These are phyloP conservation scores for Amaranthus hypochondriacus DNA, from an alignment of 148 eudicot genomes.

Conservation along the genomic window DNA sequence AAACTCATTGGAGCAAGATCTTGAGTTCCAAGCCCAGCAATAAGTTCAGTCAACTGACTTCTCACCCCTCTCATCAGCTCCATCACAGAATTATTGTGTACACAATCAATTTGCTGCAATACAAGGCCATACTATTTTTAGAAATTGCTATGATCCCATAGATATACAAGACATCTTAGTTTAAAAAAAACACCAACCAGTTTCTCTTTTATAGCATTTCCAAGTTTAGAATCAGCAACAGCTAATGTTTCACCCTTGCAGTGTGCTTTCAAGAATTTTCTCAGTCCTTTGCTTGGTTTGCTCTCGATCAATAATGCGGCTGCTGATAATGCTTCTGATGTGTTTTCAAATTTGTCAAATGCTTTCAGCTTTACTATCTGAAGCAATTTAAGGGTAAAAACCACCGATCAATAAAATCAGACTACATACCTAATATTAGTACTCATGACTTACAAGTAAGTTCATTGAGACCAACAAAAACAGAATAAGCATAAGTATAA, in stretches of 20 bases:
- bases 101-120: neutral
- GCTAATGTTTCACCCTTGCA: conserved; percentile 80
- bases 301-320: conserved; percentile 71
- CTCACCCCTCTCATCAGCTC: conserved; percentile 92
- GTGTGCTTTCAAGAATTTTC: conserved; percentile 77
- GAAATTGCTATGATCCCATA: neutral
- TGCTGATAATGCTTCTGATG: conserved; percentile 77
- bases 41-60: conserved; percentile 85
- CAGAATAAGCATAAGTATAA: neutral
- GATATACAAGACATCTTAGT: neutral
- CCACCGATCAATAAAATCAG: neutral
- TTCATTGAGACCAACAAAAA: neutral
- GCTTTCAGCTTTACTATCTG: conserved; percentile 93
- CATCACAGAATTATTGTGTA: neutral
- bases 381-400: conserved; percentile 4
- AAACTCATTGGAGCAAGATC: conserved; percentile 98
- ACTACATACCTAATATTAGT: neutral
- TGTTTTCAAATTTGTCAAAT: conserved; percentile 92
- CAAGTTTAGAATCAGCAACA: conserved; percentile 93
- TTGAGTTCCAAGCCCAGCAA: conserved; percentile 76
- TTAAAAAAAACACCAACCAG: conserved; percentile 38
- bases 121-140: neutral
- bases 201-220: conserved; percentile 86
- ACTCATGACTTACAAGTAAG: neutral
- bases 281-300: conserved; percentile 84